Conservation (phyloP, 1,284 basidiomycete species). For the Apiotrichum veenhuisii region DNA sequence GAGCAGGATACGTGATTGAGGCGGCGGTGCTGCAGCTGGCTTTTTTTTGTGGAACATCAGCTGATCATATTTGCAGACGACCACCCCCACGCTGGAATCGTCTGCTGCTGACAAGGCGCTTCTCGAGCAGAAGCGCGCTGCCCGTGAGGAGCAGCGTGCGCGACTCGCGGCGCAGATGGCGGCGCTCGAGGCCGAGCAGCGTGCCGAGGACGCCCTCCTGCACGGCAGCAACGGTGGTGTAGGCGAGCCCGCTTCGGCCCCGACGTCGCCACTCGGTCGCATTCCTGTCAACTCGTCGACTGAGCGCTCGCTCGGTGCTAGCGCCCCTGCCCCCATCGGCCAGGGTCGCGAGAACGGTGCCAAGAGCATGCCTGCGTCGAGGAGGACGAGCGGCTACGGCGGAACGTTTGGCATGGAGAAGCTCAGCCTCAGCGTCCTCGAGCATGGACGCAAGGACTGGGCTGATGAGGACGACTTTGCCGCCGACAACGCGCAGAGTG, state of each 20-base stretch:
- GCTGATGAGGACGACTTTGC: slow-evolving; percentile 46
- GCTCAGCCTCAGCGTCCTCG: slow-evolving; percentile 47
- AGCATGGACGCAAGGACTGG: slow-evolving; percentile 30
- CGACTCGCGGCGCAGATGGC: slow-evolving; percentile 92
- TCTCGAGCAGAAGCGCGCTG: slow-evolving; percentile 81
- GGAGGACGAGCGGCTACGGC: slow-evolving; percentile 46
- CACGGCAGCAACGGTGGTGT: slow-evolving; percentile 34
- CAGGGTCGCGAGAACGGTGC: slow-evolving; percentile 43
- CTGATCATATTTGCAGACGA: background rate
- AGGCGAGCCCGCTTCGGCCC: slow-evolving; percentile 37
- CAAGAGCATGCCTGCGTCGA: slow-evolving; percentile 49
- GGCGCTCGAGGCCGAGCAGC: slow-evolving; percentile 83
- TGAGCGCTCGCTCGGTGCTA: slow-evolving; percentile 17
- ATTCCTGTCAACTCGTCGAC: slow-evolving; percentile 6
- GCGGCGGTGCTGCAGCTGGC: too few relatives aligned
- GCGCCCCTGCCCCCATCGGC: slow-evolving; percentile 33
- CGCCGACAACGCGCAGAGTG: slow-evolving; percentile 47
- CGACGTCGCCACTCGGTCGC: slow-evolving; percentile 35
- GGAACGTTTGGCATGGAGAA: slow-evolving; percentile 49
- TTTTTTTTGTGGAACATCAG: background rate
- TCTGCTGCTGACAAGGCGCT: slow-evolving; percentile 55
- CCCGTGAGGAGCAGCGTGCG: slow-evolving; percentile 76
- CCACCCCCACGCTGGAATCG: slow-evolving; percentile 7
- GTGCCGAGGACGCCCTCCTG: slow-evolving; percentile 62
- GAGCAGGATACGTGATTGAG: too few relatives aligned